Conservation (phyloP, 2,329 filamentous ascomycete genomes). For the Lachnellula hyalina region DNA sequence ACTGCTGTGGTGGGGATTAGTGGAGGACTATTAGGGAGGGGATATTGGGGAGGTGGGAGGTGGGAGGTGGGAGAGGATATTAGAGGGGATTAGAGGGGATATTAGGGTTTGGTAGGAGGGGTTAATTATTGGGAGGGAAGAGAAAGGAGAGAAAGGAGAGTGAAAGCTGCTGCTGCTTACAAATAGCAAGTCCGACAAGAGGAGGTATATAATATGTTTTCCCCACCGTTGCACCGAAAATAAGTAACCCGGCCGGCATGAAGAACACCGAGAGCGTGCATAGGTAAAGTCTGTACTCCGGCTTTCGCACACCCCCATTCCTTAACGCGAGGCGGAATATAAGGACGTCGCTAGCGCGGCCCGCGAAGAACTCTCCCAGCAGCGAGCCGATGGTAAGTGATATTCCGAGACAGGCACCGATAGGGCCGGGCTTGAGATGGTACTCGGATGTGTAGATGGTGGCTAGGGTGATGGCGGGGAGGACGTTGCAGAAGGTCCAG, state of each 20-base stretch:
- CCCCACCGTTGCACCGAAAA: conserved; percentile 26
- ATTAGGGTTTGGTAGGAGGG: no score
- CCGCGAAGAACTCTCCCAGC: conserved; percentile 26
- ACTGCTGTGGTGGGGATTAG: background rate
- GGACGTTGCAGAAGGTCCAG: conserved; percentile 29
- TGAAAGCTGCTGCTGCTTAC: background rate
- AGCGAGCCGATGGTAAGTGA: conserved; percentile 24
- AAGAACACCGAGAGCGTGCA: conserved; percentile 22
- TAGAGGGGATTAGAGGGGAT: no score
- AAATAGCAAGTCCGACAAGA: conserved; percentile 23
- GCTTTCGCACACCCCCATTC: conserved; percentile 21
- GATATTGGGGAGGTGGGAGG: no score
- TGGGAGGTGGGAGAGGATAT: no score
- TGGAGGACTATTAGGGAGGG: no score
- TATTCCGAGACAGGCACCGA: conserved; percentile 25
- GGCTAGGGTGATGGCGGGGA: conserved; percentile 26
- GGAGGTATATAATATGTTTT: conserved; percentile 18
- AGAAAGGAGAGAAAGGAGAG: no score
- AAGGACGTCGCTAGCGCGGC: conserved; percentile 21
- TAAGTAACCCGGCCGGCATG: conserved; percentile 27
- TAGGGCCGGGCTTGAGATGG: conserved; percentile 20
- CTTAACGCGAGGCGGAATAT: conserved; percentile 20
- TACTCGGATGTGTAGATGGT: conserved; percentile 26
- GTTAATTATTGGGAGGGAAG: no score
- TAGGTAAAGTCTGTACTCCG: conserved; percentile 27